Evolutionary conservation across 2,329 filamentous ascomycete species (phyloP).

Genomic region (Microdochium paspali): DNA sequence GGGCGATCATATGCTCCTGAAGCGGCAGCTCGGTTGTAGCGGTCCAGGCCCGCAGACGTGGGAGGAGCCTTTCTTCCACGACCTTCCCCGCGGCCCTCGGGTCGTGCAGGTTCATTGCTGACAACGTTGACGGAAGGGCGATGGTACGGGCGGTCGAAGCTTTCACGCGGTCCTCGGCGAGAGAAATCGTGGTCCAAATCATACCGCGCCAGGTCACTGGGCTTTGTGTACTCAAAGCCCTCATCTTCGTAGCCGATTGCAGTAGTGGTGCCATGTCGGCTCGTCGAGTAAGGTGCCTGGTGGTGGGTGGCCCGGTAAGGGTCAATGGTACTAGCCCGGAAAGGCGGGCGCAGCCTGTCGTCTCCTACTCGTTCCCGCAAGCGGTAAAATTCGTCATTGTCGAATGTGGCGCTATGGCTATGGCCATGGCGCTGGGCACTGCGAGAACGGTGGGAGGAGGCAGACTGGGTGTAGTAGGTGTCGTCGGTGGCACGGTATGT

Average conservation of each 20-base stretch:
- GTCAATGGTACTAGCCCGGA: slow-evolving; percentile 26
- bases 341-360: slow-evolving; percentile 26
- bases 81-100: slow-evolving; percentile 27
- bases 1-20: slow-evolving; percentile 35
- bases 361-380: slow-evolving; percentile 32
- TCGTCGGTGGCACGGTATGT: slow-evolving; percentile 43
- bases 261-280: slow-evolving; percentile 30
- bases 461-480: slow-evolving; percentile 46
- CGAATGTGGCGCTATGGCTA: slow-evolving; percentile 29
- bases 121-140: slow-evolving; percentile 42
- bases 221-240: slow-evolving; percentile 55
- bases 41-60: slow-evolving; percentile 62
- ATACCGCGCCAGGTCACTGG: slow-evolving; percentile 50
- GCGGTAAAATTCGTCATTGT: slow-evolving; percentile 41
- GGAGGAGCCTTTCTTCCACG: slow-evolving; percentile 49
- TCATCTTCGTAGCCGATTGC: slow-evolving; percentile 46
- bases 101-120: slow-evolving; percentile 36
- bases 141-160: slow-evolving; percentile 44
- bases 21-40: slow-evolving; percentile 41
- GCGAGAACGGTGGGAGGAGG: slow-evolving; percentile 43
- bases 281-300: slow-evolving; percentile 32
- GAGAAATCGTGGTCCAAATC: slow-evolving; percentile 45
- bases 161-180: slow-evolving; percentile 38
- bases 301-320: slow-evolving; percentile 37
- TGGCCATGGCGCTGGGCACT: slow-evolving; percentile 30